phyloP scores from a whole-genome alignment of 1,284 basidiomycete species.

The Singerocomus rubriflavus region DNA sequence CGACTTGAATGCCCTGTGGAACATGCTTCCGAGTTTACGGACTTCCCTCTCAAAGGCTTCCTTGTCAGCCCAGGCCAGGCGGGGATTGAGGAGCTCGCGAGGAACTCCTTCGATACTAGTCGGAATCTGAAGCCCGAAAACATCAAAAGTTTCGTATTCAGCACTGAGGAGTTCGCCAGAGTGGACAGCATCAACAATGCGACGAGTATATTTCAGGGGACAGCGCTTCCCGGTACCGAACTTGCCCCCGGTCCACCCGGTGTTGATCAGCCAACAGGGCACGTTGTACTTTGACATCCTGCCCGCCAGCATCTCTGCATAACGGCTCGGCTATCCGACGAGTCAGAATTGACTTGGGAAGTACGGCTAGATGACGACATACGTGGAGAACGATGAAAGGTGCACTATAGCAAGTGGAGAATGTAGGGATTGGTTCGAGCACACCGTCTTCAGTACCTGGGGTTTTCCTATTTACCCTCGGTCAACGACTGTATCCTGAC shows the following conservation, averaged over 20 bases:
- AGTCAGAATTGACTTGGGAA: neutral
- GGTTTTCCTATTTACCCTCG: slow-evolving; percentile 59
- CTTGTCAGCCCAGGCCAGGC: slow-evolving; percentile 81
- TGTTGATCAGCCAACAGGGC: slow-evolving; percentile 99
- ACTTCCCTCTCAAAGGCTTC: slow-evolving; percentile 85
- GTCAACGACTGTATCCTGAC: slow-evolving; percentile 1
- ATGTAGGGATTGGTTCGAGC: slow-evolving; percentile 96
- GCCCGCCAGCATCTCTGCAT: slow-evolving; percentile 96
- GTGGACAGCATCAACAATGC: slow-evolving; percentile 97
- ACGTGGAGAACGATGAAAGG: slow-evolving; percentile 98
- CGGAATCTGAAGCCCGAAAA: slow-evolving; percentile 82
- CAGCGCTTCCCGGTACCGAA: slow-evolving; percentile 91
- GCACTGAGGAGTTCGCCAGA: slow-evolving; percentile 86
- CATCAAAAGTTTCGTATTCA: slow-evolving; percentile 81
- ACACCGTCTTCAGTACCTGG: slow-evolving; percentile 99
- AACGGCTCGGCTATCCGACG: slow-evolving; percentile 72
- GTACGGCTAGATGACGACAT: slow-evolving; percentile 24
- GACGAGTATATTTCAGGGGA: slow-evolving; percentile 93
- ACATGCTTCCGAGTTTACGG: slow-evolving; percentile 87
- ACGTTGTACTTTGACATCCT: slow-evolving; percentile 91
- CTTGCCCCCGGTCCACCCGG: slow-evolving; percentile 96
- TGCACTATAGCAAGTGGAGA: slow-evolving; percentile 98
- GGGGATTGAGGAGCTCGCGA: slow-evolving; percentile 84
- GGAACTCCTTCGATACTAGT: slow-evolving; percentile 81
- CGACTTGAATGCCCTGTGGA: slow-evolving; percentile 86